Evolutionary conservation across 1,139 yeast species (phyloP), one percentile per base, ranked within the genome.

Genomic region (Nematodospora anomalae): DNA sequence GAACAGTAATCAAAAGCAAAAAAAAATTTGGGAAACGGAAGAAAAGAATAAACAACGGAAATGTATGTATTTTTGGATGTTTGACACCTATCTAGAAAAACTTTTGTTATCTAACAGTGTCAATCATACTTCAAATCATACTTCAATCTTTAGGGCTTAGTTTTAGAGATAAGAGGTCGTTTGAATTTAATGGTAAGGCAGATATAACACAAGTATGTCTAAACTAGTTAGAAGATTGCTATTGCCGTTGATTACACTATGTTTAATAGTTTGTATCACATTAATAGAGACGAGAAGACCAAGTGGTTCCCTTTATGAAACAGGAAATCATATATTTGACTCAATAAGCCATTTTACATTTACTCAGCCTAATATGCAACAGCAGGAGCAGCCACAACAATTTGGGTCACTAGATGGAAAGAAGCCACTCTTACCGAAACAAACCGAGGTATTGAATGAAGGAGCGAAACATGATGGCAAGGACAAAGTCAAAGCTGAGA

Each of bases 321-420:
- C 43, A 12, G 43, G 51, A 4, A 31, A 44, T 18, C 46, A 51
- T 11, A 35, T 60, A 12, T 42, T 57, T 30, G 58, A 53, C 36
- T 45, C 55, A 2, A 35, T 55, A 25, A 42, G 54, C 26, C 58
- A 53, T 33, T 40, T 49, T 16, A 34, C 50, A 18, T 44, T 44
- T 20, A 16, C 39, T 18, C 15, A 36, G 3, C 36, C 36, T 13
- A 16, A 34, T n/a, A 18, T 35, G 13, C 32, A 27, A 24, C 31
- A 16, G 4, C 35, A 27, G 14, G 25, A 13, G 23, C 20, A 13
- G 20, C 20, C 32, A 7, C 14, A 21, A 12, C 20, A 29, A 21
- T 21, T 16, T 6, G 28, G 8, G 13, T 15, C 15, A 16, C 23
- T 26, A 21, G 10, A 25, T 18, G n/a, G 4, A 15, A 30, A 18